Evolutionary conservation across 768 basidiomycete species (phyloP), one percentile per base, ranked within the genome.

Genomic region (Ramaria sp.): DNA sequence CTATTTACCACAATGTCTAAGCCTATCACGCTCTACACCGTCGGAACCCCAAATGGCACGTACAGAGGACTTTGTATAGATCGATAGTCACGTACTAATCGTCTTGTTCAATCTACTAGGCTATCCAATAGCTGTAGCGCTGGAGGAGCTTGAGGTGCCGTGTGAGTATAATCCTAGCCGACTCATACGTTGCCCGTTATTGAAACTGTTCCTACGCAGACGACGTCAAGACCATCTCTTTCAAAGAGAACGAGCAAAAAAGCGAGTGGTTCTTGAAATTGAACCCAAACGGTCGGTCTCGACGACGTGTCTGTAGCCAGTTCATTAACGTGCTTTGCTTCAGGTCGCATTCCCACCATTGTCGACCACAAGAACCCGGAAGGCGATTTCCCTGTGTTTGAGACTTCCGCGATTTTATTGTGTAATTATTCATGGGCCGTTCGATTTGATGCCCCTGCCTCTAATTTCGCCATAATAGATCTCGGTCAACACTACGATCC

Each of bases 401-500:
- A 91, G 64, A 82, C 79, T 5, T 79, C 83, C 1, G 88, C 90
- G 10, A 91, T 95, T 57, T 67, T 92, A 50, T 67, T 91, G n/a
- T 94, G 53, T 55, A 34, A 48, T 12, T n/a, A 10, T 5, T 20
- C 10, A 13, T 10, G 39, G 18, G 39, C 16, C 5, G 5, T 7
- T 16, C 20, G 39, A 22, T n/a, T 41, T 16, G 20, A 25, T 9
- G 20, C n/a, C 9, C 6, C 38, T 15, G 13, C 30, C 32, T 37
- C 39, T 44, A 45, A 55, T 28, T 2, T 44, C 16, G 15, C 22
- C 32, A 24, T 12, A 43, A 12, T 20, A 55, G 53, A 88, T 64
- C 78, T 95, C 50, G 74, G 74, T 20, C 83, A 88, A 63, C 79
- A 84, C 63, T 92, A 85, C 62, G 92, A 95, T 67, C 81, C 73